Evolutionary conservation across 257 asterid genomes (phyloP).

Genomic region (Primulina tabacum): DNA sequence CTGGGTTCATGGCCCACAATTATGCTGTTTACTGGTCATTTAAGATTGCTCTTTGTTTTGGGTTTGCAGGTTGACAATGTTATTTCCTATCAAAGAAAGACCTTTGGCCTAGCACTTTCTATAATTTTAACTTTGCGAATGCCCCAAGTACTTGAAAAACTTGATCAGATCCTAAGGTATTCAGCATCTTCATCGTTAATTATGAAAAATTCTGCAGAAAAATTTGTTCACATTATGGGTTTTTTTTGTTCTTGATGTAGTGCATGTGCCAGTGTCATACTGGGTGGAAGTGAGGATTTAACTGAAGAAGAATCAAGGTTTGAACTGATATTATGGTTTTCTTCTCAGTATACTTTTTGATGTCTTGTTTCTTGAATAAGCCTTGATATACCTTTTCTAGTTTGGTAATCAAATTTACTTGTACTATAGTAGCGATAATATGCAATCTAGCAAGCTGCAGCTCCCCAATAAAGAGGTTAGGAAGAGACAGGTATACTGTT

Average conservation of each 20-base stretch:
- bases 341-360: conserved; percentile 7
- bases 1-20: conserved; percentile 1
- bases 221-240: conserved; percentile 17
- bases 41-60: conserved; percentile 15
- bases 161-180: conserved; percentile 91
- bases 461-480: conserved; percentile 84
- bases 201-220: background rate
- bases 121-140: conserved; percentile 72
- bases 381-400: conserved; percentile 18
- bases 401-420: conserved; percentile 24
- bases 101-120: conserved; percentile 79
- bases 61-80: conserved; percentile 74
- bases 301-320: conserved; percentile 96
- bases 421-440: conserved; percentile 56
- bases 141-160: conserved; percentile 91
- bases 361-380: conserved; percentile 15
- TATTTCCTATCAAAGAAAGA: conserved; percentile 61
- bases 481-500: conserved; percentile 75
- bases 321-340: conserved; percentile 23
- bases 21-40: conserved; percentile 4
- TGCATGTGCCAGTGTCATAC: conserved; percentile 77
- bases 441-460: conserved; percentile 63
- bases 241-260: conserved; percentile 36
- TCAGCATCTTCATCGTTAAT: conserved; percentile 24
- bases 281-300: conserved; percentile 79